Percentiles rank a stretch among this genome's conserved stretches.
Evolutionary conservation across 306 rosid species (phyloP).

Genomic region (Citrullus colocynthis): DNA sequence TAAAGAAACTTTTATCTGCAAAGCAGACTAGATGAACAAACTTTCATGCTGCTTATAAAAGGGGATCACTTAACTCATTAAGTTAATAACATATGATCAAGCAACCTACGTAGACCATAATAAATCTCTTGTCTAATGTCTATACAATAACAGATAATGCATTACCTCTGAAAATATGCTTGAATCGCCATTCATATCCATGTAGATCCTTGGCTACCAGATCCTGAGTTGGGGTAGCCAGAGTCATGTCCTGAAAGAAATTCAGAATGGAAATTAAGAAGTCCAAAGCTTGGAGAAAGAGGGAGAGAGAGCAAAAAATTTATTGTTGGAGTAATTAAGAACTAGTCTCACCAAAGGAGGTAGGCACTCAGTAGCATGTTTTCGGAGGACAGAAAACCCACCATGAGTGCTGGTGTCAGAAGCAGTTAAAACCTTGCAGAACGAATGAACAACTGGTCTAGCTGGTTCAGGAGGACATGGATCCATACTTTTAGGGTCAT

Average conservation of each 20-base stretch:
- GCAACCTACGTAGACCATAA: background rate
- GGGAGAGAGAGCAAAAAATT: background rate
- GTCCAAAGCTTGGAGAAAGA: background rate
- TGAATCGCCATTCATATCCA: conserved; percentile 89
- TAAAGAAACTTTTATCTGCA: background rate
- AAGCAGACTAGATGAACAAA: background rate
- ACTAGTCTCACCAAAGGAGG: conserved; percentile 48
- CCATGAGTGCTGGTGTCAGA: conserved; percentile 98
- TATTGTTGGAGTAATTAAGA: background rate
- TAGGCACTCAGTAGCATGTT: conserved; percentile 92
- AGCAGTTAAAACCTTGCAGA: conserved; percentile 79
- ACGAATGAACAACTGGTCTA: conserved; percentile 42
- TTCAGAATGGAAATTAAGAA: background rate
- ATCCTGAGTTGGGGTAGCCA: conserved; percentile 83
- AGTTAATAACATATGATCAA: background rate
- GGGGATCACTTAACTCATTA: background rate
- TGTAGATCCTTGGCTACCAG: conserved; percentile 88
- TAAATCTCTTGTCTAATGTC: background rate
- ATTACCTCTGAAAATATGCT: conserved; percentile 86
- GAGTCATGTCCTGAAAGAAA: conserved; percentile 61
- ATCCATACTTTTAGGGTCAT: conserved; percentile 56
- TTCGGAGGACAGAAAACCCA: conserved; percentile 86
- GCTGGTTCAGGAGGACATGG: conserved; percentile 29
- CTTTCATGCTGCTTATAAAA: background rate
- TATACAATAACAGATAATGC: background rate